Conservation (phyloP, 2,329 filamentous ascomycete genomes). For the Cercospora brassicicola region DNA sequence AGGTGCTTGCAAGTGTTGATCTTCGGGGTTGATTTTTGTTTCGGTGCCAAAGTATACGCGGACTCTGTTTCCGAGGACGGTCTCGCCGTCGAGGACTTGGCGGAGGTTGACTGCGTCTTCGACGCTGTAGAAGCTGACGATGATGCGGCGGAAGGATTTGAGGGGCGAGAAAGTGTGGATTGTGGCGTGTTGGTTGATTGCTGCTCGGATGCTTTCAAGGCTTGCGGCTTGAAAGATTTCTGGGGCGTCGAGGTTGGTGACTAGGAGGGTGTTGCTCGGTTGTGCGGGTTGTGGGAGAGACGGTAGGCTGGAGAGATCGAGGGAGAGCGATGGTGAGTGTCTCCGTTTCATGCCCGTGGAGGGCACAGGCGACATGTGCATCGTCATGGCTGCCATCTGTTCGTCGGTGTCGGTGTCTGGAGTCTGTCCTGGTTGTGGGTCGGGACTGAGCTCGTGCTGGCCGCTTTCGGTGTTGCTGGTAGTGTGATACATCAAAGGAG, state of each 20-base stretch:
- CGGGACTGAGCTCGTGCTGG: not conserved
- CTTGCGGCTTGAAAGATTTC: slow-evolving; percentile 75
- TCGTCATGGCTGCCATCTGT: slow-evolving; percentile 23
- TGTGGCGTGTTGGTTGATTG: slow-evolving; percentile 67
- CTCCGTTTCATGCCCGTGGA: slow-evolving; percentile 29
- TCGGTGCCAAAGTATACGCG: slow-evolving; percentile 63
- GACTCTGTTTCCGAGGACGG: slow-evolving; percentile 67
- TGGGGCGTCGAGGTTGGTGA: slow-evolving; percentile 73
- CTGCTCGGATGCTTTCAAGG: slow-evolving; percentile 69
- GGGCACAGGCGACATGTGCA: slow-evolving; percentile 19
- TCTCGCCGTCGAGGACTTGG: slow-evolving; percentile 71
- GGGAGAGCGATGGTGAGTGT: slow-evolving; percentile 56
- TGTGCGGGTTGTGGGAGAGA: slow-evolving; percentile 69
- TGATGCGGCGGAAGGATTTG: slow-evolving; percentile 78
- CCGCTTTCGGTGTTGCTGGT: not conserved
- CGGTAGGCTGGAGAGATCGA: slow-evolving; percentile 73
- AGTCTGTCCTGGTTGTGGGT: not conserved
- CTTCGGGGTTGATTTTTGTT: slow-evolving; percentile 48
- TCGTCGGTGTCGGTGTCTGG: slow-evolving; percentile 1
- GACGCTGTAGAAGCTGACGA: slow-evolving; percentile 73
- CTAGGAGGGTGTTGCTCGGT: slow-evolving; percentile 79
- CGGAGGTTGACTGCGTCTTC: slow-evolving; percentile 70
- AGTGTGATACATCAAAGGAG: slow-evolving; percentile 8
- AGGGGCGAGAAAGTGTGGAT: slow-evolving; percentile 78
- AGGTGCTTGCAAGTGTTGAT: slow-evolving; percentile 55